Conservation (phyloP, 2,329 filamentous ascomycete species). For the Meredithiella fracta region DNA sequence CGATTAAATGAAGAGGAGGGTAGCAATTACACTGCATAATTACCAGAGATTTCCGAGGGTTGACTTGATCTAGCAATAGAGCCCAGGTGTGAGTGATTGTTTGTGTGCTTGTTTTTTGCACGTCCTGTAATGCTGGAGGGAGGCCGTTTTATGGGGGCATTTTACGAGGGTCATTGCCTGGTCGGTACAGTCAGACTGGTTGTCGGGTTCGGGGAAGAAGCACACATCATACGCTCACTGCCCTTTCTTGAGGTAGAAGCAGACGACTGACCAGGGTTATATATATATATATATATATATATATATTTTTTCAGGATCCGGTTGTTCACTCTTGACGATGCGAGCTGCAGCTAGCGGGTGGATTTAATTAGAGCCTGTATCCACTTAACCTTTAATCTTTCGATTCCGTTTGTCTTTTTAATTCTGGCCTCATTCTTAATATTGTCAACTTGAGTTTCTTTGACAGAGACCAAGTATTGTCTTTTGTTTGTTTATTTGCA, state of each 20-base stretch:
- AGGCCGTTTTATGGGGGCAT: neutral
- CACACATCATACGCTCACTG: neutral
- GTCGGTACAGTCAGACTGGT: neutral
- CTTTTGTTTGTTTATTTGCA: neutral
- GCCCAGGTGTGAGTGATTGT: neutral
- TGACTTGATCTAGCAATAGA: no score
- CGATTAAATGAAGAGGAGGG: neutral
- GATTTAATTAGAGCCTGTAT: neutral
- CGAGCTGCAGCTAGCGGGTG: neutral
- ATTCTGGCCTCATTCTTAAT: constrained; percentile 3
- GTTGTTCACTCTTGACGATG: neutral
- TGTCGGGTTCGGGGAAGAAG: neutral
- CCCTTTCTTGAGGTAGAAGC: neutral
- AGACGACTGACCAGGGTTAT: neutral
- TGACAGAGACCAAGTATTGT: neutral
- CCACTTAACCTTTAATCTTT: constrained; percentile 1
- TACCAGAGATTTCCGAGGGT: neutral
- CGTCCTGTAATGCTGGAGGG: neutral
- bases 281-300: no score
- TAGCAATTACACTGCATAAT: constrained; percentile 3
- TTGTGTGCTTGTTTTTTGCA: neutral
- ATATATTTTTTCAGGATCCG: neutral
- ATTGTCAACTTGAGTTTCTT: neutral
- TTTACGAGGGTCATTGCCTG: neutral
- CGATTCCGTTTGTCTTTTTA: constrained; percentile 2